Evolutionary conservation across 257 asterid species (phyloP).

Genomic region (Solanum bulbocastanum): DNA sequence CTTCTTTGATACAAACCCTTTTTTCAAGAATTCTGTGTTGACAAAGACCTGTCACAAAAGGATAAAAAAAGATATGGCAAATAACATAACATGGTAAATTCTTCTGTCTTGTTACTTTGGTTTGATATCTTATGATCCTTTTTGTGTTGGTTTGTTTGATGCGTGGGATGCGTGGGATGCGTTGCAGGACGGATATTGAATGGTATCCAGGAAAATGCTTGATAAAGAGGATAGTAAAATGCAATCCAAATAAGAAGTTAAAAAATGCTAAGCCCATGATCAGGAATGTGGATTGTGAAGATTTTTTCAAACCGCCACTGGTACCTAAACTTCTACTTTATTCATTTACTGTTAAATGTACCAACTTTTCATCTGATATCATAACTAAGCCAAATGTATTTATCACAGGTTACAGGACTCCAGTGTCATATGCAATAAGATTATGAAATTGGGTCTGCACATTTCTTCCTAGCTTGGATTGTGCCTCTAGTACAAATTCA

Average conservation of each 20-base stretch:
- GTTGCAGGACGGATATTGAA: conserved; percentile 61
- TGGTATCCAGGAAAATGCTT: conserved; percentile 70
- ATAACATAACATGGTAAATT: conserved; percentile 63
- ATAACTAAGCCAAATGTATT: neutral
- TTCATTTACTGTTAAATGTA: neutral
- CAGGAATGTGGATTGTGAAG: conserved; percentile 57
- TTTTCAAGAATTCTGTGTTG: conserved; percentile 64
- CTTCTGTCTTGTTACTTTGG: neutral
- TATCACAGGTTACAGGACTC: conserved; percentile 60
- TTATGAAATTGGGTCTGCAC: conserved; percentile 69
- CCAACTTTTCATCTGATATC: neutral
- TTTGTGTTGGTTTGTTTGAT: neutral
- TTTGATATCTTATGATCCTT: neutral
- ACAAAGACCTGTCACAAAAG: conserved; percentile 64
- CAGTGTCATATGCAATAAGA: conserved; percentile 70
- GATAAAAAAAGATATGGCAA: conserved; percentile 53
- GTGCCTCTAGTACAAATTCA: neutral
- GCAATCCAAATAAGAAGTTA: conserved; percentile 41
- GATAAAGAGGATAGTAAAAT: conserved; percentile 35
- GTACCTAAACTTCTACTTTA: neutral
- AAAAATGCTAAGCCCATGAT: conserved; percentile 48
- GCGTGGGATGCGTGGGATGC: neutral
- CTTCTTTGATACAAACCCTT: conserved; percentile 62
- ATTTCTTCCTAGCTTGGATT: neutral
- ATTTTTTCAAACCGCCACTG: conserved; percentile 59